A percentile compares a stretch with the other conserved stretches of the same genome.
Conservation (phyloP, 108 stramenopile genomes). For the Schizochytrium sp. region DNA sequence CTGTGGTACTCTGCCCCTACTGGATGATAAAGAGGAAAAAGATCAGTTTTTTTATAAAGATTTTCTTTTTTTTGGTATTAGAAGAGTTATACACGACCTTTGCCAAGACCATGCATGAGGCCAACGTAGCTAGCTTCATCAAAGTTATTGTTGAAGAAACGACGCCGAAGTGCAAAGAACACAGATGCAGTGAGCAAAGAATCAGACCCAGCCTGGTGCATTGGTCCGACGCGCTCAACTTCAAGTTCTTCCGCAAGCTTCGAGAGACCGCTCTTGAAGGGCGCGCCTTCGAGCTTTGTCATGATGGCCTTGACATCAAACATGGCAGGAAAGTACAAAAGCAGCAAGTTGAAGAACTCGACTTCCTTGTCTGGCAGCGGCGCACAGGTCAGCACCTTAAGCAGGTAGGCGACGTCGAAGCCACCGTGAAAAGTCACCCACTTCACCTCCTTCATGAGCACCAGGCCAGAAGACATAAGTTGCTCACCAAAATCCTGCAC, state of each 20-base stretch:
- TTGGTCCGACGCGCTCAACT: constrained; percentile 93
- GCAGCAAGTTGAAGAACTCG: constrained; percentile 90
- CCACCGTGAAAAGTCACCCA: constrained; percentile 97
- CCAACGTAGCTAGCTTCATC: constrained; percentile 65
- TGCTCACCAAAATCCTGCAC: constrained; percentile 94
- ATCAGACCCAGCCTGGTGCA: constrained; percentile 99
- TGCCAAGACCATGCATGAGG: constrained; percentile 55
- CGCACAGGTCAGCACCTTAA: constrained; percentile 79
- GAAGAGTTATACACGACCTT: constrained; percentile 30
- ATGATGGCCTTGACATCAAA: constrained; percentile 99
- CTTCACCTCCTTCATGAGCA: constrained; percentile 91
- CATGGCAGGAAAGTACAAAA: constrained; percentile 94
- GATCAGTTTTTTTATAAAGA: too few species aligned
- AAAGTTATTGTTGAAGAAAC: constrained; percentile 61
- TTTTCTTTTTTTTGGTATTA: too few species aligned
- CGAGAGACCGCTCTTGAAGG: constrained; percentile 91
- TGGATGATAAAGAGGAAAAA: too few species aligned
- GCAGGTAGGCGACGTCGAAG: constrained; percentile 97
- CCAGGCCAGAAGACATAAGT: constrained; percentile 94
- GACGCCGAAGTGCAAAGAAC: constrained; percentile 89
- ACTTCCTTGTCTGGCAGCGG: constrained; percentile 76
- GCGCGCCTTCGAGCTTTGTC: constrained; percentile 83
- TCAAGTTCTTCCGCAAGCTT: constrained; percentile 89
- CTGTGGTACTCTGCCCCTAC: too few species aligned
- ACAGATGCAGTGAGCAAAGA: constrained; percentile 91